phyloP scores from a whole-genome alignment of 371 early-diverging fungal species.

The Mucor plumbeus region DNA sequence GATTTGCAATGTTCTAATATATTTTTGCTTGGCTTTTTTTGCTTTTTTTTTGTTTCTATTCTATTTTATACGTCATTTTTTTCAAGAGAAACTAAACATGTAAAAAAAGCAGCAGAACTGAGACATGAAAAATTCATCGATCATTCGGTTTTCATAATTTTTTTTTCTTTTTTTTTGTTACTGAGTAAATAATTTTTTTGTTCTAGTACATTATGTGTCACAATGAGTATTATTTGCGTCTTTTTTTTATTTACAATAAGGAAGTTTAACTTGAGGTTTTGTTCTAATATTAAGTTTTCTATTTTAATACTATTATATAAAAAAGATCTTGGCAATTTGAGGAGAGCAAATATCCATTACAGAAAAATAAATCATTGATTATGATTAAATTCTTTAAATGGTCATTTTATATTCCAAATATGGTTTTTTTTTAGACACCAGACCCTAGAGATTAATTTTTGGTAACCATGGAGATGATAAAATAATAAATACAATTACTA shows the following conservation, averaged over 20 bases:
- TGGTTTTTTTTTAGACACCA: not conserved
- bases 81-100: not conserved
- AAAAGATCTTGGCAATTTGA: not conserved
- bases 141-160: not conserved
- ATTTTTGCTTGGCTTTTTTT: not conserved
- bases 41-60: not conserved
- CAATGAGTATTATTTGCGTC: slow-evolving; percentile 1
- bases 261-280: not conserved
- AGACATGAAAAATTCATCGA: not conserved
- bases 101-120: not conserved
- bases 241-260: not conserved
- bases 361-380: not conserved
- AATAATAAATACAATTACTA: not conserved
- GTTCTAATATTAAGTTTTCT: not conserved
- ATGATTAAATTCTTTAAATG: slow-evolving; percentile 2
- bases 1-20: not conserved
- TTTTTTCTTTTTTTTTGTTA: not conserved
- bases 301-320: not conserved
- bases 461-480: not conserved
- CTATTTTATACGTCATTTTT: not conserved
- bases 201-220: not conserved
- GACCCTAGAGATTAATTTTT: not conserved
- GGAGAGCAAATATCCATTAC: not conserved
- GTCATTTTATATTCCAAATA: not conserved
- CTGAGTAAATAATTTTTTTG: not conserved